Base-by-base conservation (phyloP, 805 yeast species). In the Candida lessepsii region DNA sequence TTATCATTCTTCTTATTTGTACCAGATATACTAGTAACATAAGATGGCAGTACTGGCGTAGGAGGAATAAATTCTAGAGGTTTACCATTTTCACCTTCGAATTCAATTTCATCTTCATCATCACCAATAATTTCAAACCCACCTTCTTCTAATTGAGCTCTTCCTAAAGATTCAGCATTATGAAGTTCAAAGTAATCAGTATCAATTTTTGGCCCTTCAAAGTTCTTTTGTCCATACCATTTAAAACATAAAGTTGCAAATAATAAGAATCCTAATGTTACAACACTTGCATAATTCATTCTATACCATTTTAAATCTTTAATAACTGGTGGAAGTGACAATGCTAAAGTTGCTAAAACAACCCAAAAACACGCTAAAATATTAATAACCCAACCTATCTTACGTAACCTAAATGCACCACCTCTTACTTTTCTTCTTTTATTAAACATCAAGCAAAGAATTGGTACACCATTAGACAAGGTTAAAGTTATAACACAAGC, bases 401-500 rank as follows among this genome's bases (percentile, higher is more conserved):
- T 70, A 44, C 76, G 71, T 40, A 85, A 65, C 45, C 82, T 78
- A 58, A 84, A 80, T 1, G 83, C 79, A 1, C 88, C 80, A 31
- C 88, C 87, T 49, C 76, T 72, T 24, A 85, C 70, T 43, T 81
- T 80, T 35, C 65, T 60, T 41, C 93, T 61, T 39, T 76, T 77
- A 44, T 81, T 75, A 17, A 83, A 53, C 54, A 85, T 53, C 3
- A 80, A 74, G n/a, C 81, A 69, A 0, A 81, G 49, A 18, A 86
- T 80, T 2, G 95, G 95, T 11, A 86, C 78, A 3, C 88, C 80
- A 45, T 87, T 83, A 2, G 93, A 87, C 21, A 84, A 68, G 36
- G 88, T 81, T 43, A 86, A 64, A 2, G 88, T 75, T 15, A 86
- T 73, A 2, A 87, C 93, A 8, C 91, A 81, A 13, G 90, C 81